These are phyloP conservation scores for Oryza meyeriana DNA, from an alignment of 176 grass and related monocot genomes.

Conservation along the genomic window DNA sequence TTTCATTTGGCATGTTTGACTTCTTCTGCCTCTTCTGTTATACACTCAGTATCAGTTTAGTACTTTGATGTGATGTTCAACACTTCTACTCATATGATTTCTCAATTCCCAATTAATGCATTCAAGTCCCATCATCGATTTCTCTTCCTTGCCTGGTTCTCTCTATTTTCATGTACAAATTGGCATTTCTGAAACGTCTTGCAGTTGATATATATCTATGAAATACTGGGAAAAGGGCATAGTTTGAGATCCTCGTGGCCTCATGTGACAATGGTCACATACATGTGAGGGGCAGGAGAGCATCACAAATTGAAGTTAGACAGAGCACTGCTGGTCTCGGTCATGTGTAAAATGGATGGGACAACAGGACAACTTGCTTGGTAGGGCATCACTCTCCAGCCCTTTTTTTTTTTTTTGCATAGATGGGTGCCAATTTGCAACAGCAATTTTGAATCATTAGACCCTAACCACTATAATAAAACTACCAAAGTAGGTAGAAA, in stretches of 20 bases:
- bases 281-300: neutral
- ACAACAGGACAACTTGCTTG: conserved; percentile 23
- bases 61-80: neutral
- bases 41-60: neutral
- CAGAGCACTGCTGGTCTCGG: neutral
- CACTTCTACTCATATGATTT: neutral
- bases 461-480: conserved; percentile 10
- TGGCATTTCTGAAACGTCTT: neutral
- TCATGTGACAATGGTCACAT: neutral
- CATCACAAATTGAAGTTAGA: neutral
- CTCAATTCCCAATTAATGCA: neutral
- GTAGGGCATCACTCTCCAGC: conserved; percentile 34
- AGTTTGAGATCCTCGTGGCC: neutral
- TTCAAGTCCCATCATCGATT: neutral
- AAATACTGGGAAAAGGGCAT: neutral
- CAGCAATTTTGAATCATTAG: neutral
- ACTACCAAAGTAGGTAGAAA: neutral
- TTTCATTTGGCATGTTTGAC: conserved; percentile 26
- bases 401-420: neutral
- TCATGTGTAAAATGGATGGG: neutral
- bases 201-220: neutral
- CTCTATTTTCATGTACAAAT: neutral
- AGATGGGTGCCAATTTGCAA: neutral
- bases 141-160: neutral
- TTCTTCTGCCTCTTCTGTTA: neutral